Evolutionary conservation across 441 rosid species (phyloP).

Genomic region (Francoa sonchifolia): DNA sequence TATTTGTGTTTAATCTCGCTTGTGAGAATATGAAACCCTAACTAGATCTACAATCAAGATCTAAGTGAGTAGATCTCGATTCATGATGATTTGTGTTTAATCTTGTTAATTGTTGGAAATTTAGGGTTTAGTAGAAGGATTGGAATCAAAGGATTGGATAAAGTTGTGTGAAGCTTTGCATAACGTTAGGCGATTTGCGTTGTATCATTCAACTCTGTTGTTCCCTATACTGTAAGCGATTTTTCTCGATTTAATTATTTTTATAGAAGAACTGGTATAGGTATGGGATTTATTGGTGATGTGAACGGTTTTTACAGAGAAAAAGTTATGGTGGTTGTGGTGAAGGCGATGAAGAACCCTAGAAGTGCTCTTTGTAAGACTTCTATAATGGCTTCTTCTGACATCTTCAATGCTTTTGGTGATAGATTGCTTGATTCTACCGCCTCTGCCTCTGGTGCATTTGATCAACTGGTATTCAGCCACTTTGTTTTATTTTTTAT

Average conservation of each 20-base stretch:
- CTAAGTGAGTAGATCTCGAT: neutral
- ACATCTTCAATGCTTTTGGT: slow-evolving; percentile 58
- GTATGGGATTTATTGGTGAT: neutral
- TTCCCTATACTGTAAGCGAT: slow-evolving; percentile 45
- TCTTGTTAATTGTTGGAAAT: neutral
- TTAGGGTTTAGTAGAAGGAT: slow-evolving; percentile 47
- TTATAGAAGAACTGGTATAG: neutral
- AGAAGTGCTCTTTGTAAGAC: slow-evolving; percentile 93
- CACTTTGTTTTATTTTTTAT: neutral
- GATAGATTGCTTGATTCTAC: slow-evolving; percentile 40
- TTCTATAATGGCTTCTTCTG: slow-evolving; percentile 74
- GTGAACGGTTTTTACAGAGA: slow-evolving; percentile 36
- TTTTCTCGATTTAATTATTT: neutral
- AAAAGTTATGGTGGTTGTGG: slow-evolving; percentile 46
- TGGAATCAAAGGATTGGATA: slow-evolving; percentile 76
- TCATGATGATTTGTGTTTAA: neutral
- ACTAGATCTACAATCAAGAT: neutral
- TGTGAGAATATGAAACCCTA: too few species aligned
- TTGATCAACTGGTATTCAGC: slow-evolving; percentile 42
- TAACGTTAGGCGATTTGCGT: slow-evolving; percentile 45
- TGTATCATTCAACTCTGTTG: slow-evolving; percentile 52
- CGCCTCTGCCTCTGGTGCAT: slow-evolving; percentile 24
- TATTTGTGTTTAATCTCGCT: too few species aligned
- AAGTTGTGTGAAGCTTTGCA: slow-evolving; percentile 58
- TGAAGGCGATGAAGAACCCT: slow-evolving; percentile 83